Conservation (phyloP, 176 grass and related monocot genomes). For the Eleusine indica region DNA sequence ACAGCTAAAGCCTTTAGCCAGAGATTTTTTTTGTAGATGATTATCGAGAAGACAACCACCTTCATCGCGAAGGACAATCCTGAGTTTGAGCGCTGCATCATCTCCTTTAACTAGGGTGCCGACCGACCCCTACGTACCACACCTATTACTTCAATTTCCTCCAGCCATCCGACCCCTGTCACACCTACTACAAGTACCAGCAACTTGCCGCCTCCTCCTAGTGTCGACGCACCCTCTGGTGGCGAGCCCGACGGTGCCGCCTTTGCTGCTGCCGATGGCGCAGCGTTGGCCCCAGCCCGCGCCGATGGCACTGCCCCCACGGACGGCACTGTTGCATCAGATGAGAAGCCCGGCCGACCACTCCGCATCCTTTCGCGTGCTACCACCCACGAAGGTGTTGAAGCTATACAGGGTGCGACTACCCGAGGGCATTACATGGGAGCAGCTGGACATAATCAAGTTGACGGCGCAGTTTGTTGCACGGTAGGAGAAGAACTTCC, state of each 20-base stretch:
- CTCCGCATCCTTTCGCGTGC: slow-evolving; percentile 65
- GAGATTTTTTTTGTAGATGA: no score
- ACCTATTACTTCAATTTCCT: no score
- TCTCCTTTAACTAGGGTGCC: slow-evolving; percentile 52
- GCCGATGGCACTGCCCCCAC: slow-evolving; percentile 23
- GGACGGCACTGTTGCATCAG: slow-evolving; percentile 19
- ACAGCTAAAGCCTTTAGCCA: no score
- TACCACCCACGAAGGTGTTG: slow-evolving; percentile 62
- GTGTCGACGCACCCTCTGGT: slow-evolving; percentile 15
- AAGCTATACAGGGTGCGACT: slow-evolving; percentile 84
- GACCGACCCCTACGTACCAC: slow-evolving; percentile 18
- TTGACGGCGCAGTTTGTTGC: slow-evolving; percentile 95
- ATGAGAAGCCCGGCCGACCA: slow-evolving; percentile 43
- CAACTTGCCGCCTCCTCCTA: slow-evolving; percentile 47
- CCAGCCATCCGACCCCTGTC: slow-evolving; percentile 50
- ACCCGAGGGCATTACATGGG: slow-evolving; percentile 83
- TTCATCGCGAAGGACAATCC: no score
- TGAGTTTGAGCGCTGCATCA: no score
- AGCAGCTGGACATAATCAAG: slow-evolving; percentile 94
- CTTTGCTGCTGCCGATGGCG: not conserved
- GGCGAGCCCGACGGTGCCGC: slow-evolving; percentile 15
- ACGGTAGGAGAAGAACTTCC: slow-evolving; percentile 78
- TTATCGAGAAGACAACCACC: no score
- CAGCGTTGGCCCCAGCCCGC: not conserved
- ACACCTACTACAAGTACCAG: slow-evolving; percentile 79